A percentile compares a stretch with the other conserved stretches of the same genome.
phyloP scores from a whole-genome alignment of 495 filamentous ascomycete genomes.

The Immersiella caudata region DNA sequence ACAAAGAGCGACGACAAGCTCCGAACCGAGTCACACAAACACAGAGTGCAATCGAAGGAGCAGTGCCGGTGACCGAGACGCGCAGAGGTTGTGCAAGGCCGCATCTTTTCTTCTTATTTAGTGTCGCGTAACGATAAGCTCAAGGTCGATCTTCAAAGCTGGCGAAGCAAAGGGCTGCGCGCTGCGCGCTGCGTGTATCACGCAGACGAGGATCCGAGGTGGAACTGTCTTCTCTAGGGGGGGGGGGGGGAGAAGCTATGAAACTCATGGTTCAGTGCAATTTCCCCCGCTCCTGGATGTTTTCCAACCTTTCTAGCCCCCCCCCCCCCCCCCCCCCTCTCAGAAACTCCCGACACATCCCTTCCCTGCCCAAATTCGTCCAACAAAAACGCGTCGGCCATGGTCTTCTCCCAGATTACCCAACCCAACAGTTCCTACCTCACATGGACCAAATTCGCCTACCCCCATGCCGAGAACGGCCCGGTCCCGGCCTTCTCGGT shows the following conservation, averaged over 20 bases:
- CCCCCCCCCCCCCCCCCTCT: not conserved
- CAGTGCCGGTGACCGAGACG: not conserved
- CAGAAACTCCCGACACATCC: too few species aligned
- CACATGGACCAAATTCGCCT: not conserved
- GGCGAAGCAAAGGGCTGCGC: not conserved
- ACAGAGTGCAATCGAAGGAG: not conserved
- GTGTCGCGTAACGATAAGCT: not conserved
- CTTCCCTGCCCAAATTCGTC: not conserved
- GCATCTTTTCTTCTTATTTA: not conserved
- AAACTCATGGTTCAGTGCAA: not conserved
- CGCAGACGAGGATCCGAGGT: not conserved
- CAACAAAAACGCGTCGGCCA: not conserved
- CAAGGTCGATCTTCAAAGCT: not conserved
- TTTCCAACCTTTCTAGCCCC: not conserved
- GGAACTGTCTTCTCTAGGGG: not conserved
- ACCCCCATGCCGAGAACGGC: not conserved
- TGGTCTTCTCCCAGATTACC: not conserved
- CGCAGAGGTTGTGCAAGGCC: not conserved
- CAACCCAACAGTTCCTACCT: conserved; percentile 1
- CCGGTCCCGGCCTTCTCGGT: not conserved
- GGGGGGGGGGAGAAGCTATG: not conserved
- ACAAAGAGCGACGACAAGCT: too few species aligned
- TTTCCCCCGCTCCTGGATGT: not conserved
- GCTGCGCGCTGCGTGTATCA: not conserved
- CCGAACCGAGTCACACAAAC: not conserved